Evolutionary conservation across 257 asterid species (phyloP).

Genomic region (Solanum commersonii): DNA sequence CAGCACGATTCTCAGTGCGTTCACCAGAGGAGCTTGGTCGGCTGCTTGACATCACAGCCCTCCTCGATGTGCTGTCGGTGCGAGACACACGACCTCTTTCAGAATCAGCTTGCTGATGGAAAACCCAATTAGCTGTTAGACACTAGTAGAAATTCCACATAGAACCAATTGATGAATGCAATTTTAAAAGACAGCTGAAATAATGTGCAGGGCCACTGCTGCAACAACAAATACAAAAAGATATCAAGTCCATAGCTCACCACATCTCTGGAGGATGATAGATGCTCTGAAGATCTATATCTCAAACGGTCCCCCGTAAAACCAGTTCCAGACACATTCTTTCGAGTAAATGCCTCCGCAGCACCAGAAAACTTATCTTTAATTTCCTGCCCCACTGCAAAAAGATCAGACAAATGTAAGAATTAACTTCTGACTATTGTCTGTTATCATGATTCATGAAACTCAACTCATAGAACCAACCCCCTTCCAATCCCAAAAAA

Average conservation of each 20-base stretch:
- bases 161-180: neutral
- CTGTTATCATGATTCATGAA: neutral
- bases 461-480: neutral
- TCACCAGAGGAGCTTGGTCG: conserved; percentile 70
- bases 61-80: conserved; percentile 51
- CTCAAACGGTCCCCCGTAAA: conserved; percentile 45
- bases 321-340: conserved; percentile 39
- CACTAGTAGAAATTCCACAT: neutral
- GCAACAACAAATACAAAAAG: neutral
- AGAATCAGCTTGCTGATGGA: conserved; percentile 43
- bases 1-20: conserved; percentile 35
- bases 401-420: neutral
- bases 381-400: conserved; percentile 48
- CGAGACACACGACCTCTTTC: conserved; percentile 49
- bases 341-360: conserved; percentile 44
- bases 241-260: conserved; percentile 18
- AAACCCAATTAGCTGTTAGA: neutral
- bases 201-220: neutral
- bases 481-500: neutral
- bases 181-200: neutral
- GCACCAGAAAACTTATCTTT: conserved; percentile 55
- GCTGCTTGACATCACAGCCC: conserved; percentile 53
- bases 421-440: neutral
- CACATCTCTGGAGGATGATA: conserved; percentile 58
- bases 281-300: conserved; percentile 47